phyloP scores from a whole-genome alignment of 2,329 filamentous ascomycete species.

The Aulographum hederae region DNA sequence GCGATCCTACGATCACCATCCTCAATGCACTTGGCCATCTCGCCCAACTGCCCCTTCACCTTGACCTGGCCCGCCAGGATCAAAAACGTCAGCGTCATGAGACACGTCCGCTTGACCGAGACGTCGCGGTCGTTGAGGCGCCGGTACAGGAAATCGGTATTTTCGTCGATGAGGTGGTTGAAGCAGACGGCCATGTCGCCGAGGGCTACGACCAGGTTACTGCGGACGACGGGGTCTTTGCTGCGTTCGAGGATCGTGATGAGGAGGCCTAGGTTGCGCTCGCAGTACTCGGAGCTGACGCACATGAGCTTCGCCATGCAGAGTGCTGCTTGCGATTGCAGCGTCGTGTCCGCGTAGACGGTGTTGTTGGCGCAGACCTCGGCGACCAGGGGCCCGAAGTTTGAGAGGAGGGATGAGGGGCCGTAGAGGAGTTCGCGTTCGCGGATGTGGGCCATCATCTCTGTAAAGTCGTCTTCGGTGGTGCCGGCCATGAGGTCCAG shows the following conservation, averaged over 20 bases:
- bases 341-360: slow-evolving; percentile 69
- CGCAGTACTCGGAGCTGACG: slow-evolving; percentile 90
- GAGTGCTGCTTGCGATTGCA: slow-evolving; percentile 83
- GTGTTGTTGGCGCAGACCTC: slow-evolving; percentile 95
- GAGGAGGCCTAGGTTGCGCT: slow-evolving; percentile 75
- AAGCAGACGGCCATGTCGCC: slow-evolving; percentile 99
- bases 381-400: slow-evolving; percentile 78
- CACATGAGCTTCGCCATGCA: slow-evolving; percentile 98
- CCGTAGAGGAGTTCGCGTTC: slow-evolving; percentile 75
- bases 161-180: slow-evolving; percentile 97
- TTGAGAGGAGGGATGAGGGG: slow-evolving; percentile 63
- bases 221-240: slow-evolving; percentile 77
- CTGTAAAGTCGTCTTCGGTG: slow-evolving; percentile 82
- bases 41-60: slow-evolving; percentile 93
- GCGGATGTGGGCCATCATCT: slow-evolving; percentile 68
- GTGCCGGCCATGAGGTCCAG: slow-evolving; percentile 93
- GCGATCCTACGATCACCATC: slow-evolving; percentile 90
- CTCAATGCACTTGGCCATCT: slow-evolving; percentile 98
- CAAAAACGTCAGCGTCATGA: slow-evolving; percentile 96
- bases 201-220: slow-evolving; percentile 89
- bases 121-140: slow-evolving; percentile 75
- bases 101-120: slow-evolving; percentile 87
- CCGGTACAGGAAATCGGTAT: slow-evolving; percentile 93
- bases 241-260: slow-evolving; percentile 97
- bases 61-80: slow-evolving; percentile 97